These are phyloP conservation scores for Prunus davidiana DNA, from an alignment of 306 rosid genomes.

Conservation along the genomic window DNA sequence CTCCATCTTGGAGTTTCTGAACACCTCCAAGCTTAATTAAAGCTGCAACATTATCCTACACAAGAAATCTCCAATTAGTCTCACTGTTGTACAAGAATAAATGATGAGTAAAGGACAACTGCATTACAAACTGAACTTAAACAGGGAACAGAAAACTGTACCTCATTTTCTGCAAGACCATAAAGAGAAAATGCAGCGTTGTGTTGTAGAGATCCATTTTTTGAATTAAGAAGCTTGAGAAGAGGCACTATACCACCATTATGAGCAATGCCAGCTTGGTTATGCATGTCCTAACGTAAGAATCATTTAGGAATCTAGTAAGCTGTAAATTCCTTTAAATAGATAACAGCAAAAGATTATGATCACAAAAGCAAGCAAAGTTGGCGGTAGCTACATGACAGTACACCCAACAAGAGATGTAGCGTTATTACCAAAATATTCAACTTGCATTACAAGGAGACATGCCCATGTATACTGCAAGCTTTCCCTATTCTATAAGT, in stretches of 20 bases:
- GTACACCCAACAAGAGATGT: not conserved
- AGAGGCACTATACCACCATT: conserved; percentile 73
- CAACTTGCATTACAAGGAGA: not conserved
- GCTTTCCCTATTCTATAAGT: not conserved
- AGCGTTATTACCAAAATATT: not conserved
- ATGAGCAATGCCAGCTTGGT: conserved; percentile 85
- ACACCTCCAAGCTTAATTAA: conserved; percentile 66
- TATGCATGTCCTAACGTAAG: conserved; percentile 58
- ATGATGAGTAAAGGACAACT: not conserved
- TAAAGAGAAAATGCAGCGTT: conserved; percentile 60
- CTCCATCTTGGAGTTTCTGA: conserved; percentile 76
- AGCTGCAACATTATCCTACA: conserved; percentile 73
- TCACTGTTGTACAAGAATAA: not conserved
- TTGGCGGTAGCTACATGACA: not conserved
- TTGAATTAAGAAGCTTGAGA: conserved; percentile 50
- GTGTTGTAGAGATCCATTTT: conserved; percentile 48
- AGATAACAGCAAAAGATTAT: not conserved
- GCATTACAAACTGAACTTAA: not conserved
- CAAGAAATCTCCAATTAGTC: conserved; percentile 12
- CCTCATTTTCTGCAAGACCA: conserved; percentile 90
- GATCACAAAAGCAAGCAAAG: not conserved
- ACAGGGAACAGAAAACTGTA: conserved; percentile 23
- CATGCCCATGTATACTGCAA: not conserved
- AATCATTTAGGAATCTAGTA: conserved; percentile 2
- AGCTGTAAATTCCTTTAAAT: not conserved